phyloP scores from a whole-genome alignment of 352 stramenopile species.

The Phytopythium sindhum region DNA sequence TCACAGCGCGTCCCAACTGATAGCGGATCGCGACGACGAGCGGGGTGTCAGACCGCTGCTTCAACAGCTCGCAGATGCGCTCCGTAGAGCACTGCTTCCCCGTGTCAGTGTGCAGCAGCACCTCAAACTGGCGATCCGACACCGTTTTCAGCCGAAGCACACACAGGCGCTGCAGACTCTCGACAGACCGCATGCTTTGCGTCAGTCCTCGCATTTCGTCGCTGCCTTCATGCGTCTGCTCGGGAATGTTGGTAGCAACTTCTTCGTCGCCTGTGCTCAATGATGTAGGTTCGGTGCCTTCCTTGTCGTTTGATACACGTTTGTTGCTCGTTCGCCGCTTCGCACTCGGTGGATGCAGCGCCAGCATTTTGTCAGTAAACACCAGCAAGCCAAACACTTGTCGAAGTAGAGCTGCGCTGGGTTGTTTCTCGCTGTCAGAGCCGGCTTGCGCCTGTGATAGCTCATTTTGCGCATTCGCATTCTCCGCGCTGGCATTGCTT shows the following conservation, averaged over 20 bases:
- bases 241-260: not conserved
- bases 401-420: slow-evolving; percentile 12
- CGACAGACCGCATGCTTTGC: slow-evolving; percentile 15
- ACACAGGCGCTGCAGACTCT: slow-evolving; percentile 46
- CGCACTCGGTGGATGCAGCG: slow-evolving; percentile 29
- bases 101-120: slow-evolving; percentile 57
- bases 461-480: not conserved
- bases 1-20: slow-evolving; percentile 73
- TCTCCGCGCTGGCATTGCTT: not conserved
- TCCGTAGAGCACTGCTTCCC: slow-evolving; percentile 66
- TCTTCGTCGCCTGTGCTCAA: not conserved
- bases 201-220: slow-evolving; percentile 10
- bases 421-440: slow-evolving; percentile 2
- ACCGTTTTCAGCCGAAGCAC: slow-evolving; percentile 50
- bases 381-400: slow-evolving; percentile 46
- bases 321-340: slow-evolving; percentile 13
- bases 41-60: slow-evolving; percentile 51
- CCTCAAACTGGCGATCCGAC: slow-evolving; percentile 46
- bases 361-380: slow-evolving; percentile 55
- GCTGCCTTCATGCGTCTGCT: not conserved
- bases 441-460: not conserved
- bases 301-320: not conserved
- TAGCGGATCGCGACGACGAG: slow-evolving; percentile 79
- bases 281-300: not conserved
- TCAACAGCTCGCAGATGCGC: slow-evolving; percentile 59